Evolutionary conservation across 176 grass and related monocot genomes (phyloP).

Genomic region (Avena insularis): DNA sequence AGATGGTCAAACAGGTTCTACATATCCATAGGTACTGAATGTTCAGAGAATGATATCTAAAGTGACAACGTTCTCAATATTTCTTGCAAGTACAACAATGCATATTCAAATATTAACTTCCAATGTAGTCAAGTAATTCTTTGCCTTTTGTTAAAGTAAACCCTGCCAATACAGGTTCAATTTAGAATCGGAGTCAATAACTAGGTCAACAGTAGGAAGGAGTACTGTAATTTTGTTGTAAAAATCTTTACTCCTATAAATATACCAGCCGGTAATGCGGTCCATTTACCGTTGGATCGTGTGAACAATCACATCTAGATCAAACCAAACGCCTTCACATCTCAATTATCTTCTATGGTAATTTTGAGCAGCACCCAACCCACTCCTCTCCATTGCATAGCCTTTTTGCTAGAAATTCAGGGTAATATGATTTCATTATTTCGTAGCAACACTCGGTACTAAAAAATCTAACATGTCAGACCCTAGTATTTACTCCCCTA

Average conservation of each 20-base stretch:
- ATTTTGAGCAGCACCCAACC: background rate
- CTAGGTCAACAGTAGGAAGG: slow-evolving; percentile 7
- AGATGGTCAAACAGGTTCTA: slow-evolving; percentile 14
- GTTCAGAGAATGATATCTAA: background rate
- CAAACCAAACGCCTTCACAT: background rate
- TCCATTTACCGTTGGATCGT: background rate
- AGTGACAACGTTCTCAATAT: background rate
- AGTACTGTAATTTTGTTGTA: background rate
- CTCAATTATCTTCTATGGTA: background rate
- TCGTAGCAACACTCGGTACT: background rate
- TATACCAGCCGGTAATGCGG: background rate
- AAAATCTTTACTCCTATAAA: background rate
- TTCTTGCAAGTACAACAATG: slow-evolving; percentile 10
- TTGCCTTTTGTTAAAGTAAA: background rate
- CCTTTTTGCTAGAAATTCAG: background rate
- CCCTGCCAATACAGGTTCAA: slow-evolving; percentile 8
- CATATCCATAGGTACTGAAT: slow-evolving; percentile 1
- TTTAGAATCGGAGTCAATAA: slow-evolving; percentile 24
- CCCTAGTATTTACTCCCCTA: background rate
- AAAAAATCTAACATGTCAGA: background rate
- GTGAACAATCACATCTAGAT: slow-evolving; percentile 6
- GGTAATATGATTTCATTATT: background rate
- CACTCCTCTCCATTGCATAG: background rate
- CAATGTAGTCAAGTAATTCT: slow-evolving; percentile 4
- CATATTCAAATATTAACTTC: slow-evolving; percentile 24